Conservation (phyloP, 1,139 yeast genomes). For the Geotrichum bryndzae region DNA sequence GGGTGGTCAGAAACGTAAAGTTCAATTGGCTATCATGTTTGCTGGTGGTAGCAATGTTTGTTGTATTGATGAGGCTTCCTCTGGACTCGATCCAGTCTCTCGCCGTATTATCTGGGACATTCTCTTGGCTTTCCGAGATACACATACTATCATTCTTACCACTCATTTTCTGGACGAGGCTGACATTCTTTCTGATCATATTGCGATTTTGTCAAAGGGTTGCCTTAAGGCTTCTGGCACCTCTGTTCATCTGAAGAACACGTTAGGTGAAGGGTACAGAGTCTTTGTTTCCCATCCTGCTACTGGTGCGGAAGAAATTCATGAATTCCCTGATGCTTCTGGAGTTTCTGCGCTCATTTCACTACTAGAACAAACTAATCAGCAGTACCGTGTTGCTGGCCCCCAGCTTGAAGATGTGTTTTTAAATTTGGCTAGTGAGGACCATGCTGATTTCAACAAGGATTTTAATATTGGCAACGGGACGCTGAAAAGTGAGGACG, state of each 20-base stretch:
- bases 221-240: conserved; percentile 32
- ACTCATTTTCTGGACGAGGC: conserved; percentile 39
- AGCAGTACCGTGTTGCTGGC: conserved; percentile 29
- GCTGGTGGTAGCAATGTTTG: conserved; percentile 36
- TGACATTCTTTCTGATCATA: conserved; percentile 35
- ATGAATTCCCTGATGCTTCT: conserved; percentile 21
- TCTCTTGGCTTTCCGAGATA: conserved; percentile 31
- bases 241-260: conserved; percentile 32
- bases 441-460: conserved; percentile 26
- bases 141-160: conserved; percentile 32
- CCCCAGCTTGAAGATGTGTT: conserved; percentile 37
- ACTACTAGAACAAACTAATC: conserved; percentile 23
- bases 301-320: conserved; percentile 26
- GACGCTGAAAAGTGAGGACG: neutral
- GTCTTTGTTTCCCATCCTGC: conserved; percentile 27
- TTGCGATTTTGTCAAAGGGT: conserved; percentile 35
- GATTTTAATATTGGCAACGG: neutral
- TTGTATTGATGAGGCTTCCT: conserved; percentile 38
- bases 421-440: conserved; percentile 32
- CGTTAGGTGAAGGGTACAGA: conserved; percentile 34
- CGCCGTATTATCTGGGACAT: conserved; percentile 38
- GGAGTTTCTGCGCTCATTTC: conserved; percentile 25
- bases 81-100: conserved; percentile 37
- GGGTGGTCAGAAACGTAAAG: conserved; percentile 91
- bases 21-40: conserved; percentile 59